phyloP scores from a whole-genome alignment of 2,329 filamentous ascomycete species.

The Colletotrichum cordylinicola region DNA sequence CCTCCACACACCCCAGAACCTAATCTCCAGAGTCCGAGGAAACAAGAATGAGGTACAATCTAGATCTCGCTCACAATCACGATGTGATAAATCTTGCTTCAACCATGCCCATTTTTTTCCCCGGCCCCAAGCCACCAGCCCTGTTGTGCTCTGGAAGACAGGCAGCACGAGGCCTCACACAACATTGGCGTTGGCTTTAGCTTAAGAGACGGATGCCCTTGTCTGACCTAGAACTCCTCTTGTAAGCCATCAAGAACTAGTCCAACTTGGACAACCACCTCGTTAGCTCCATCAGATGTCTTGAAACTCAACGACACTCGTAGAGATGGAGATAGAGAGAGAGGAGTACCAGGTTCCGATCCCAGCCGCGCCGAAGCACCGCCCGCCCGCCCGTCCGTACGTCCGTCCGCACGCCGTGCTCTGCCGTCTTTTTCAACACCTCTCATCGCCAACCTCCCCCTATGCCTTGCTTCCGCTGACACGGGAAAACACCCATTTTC shows the following conservation, averaged over 20 bases:
- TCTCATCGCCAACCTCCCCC: background rate
- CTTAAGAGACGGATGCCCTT: background rate
- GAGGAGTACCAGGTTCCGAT: background rate
- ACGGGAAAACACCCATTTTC: background rate
- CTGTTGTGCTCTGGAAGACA: background rate
- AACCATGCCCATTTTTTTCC: background rate
- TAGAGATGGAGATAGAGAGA: background rate
- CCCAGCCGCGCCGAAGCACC: background rate
- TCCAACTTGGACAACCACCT: slow-evolving; percentile 18
- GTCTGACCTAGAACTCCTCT: background rate
- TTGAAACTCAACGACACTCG: background rate
- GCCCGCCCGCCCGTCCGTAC: background rate
- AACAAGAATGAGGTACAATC: background rate
- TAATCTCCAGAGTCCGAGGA: background rate
- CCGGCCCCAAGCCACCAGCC: background rate
- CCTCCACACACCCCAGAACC: background rate
- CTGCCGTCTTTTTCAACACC: background rate
- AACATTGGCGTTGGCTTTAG: background rate
- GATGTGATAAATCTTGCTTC: slow-evolving; percentile 19
- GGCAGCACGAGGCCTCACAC: background rate
- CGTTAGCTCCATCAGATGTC: slow-evolving; percentile 3
- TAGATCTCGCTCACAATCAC: slow-evolving; percentile 11
- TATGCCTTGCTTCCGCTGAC: background rate
- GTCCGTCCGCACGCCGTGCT: background rate
- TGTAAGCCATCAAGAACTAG: background rate